phyloP scores from a whole-genome alignment of 352 stramenopile genomes.

The Phytophthora gonapodyides region DNA sequence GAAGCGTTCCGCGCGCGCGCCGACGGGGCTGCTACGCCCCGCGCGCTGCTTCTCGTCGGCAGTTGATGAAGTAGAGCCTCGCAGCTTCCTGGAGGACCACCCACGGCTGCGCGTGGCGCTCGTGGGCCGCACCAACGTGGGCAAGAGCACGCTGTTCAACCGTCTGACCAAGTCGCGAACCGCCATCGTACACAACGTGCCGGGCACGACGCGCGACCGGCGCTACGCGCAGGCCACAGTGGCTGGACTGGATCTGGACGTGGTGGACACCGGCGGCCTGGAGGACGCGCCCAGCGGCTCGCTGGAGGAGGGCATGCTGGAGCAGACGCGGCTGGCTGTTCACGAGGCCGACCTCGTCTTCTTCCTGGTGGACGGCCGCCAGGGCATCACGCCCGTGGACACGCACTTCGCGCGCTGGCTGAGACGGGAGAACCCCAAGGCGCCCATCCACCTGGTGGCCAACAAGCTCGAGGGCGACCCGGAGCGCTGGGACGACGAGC shows the following conservation, averaged over 20 bases:
- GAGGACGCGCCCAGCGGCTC: slow-evolving; percentile 67
- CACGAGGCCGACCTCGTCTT: slow-evolving; percentile 83
- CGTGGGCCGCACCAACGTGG: slow-evolving; percentile 84
- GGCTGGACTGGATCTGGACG: slow-evolving; percentile 76
- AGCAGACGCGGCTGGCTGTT: slow-evolving; percentile 73
- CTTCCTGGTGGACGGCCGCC: slow-evolving; percentile 79
- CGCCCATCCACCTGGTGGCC: slow-evolving; percentile 71
- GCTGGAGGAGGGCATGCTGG: slow-evolving; percentile 80
- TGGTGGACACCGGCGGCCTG: slow-evolving; percentile 83
- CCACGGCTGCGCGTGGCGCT: slow-evolving; percentile 76
- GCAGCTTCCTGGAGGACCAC: slow-evolving; percentile 36
- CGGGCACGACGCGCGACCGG: slow-evolving; percentile 77
- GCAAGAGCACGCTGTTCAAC: slow-evolving; percentile 89
- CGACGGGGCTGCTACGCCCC: slow-evolving; percentile 22
- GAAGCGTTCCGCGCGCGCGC: slow-evolving; percentile 23
- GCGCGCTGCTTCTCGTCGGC: slow-evolving; percentile 24
- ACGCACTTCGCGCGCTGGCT: slow-evolving; percentile 81
- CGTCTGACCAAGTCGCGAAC: slow-evolving; percentile 75
- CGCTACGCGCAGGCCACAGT: slow-evolving; percentile 68
- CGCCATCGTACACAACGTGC: slow-evolving; percentile 86
- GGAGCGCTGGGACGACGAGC: slow-evolving; percentile 63
- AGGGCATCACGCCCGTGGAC: slow-evolving; percentile 81
- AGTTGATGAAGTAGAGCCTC: slow-evolving; percentile 2
- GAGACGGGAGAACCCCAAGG: slow-evolving; percentile 57
- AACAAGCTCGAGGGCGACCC: slow-evolving; percentile 82